Base-by-base conservation (phyloP, 176 grass and related monocot species). In the Raddia distichophylla region DNA sequence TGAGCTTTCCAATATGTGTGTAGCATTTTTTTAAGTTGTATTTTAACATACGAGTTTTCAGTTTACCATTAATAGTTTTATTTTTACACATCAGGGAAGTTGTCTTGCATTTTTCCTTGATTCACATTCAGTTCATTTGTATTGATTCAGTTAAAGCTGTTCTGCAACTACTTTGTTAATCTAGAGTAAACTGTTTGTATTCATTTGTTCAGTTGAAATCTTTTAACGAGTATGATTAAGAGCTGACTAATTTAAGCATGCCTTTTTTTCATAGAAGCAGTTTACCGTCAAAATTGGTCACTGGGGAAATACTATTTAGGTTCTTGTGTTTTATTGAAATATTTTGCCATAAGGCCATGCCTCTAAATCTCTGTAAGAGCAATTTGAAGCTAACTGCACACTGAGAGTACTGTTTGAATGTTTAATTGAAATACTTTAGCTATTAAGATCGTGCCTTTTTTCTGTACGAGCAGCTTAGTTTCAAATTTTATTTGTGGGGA, bases 301-400 rank as follows among this genome's bases (percentile, higher is more conserved):
- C 46, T 61, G 48, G 20, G 20, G 3, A 66, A 57, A 17, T 32
- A 66, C 19, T 53, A 11, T 65, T 66, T 74, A 18, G 7, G 35
- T 43, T 83, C 46, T 17, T 43, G 12, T 42, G 45, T 63, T 47
- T 67, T 35, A 50, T 33, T 67, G 52, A 77, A 40, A 70, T 69
- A 27, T 50, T 18, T 51, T 32, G 44, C 27, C 65, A 68, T 53
- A 54, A 51, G 35, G 14, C 52, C 8, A 43, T 62, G 44, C 15
- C 10, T 16, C 67, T 64, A 16, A 9, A 10, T 67, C 17, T 18
- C 27, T 50, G 20, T 71, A 15, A 7, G 0, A 49, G 32, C 16
- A 78, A 46, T 62, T 71, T 0, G 18, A 11, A 5, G 8, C 33
- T 14, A 69, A 62, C 16, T 44, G 74, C 19, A 60, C 8, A 7